Evolutionary conservation across 257 asterid genomes (phyloP).

Genomic region (Solanum chiquidenum): DNA sequence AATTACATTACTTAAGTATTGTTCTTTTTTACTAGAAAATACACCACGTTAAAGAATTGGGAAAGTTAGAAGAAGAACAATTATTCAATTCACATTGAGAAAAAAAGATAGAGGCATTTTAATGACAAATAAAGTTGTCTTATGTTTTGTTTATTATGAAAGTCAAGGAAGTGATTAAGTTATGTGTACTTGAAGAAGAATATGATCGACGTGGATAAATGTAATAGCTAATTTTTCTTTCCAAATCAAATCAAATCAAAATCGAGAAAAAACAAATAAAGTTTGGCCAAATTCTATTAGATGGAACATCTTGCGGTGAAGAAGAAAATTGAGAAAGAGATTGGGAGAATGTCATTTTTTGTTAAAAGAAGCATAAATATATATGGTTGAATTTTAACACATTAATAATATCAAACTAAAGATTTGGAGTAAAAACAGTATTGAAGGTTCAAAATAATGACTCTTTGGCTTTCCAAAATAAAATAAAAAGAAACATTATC

Average conservation of each 20-base stretch:
- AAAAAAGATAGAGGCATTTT: background rate
- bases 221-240: background rate
- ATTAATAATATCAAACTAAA: background rate
- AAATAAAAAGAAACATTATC: background rate
- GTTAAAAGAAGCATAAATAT: background rate
- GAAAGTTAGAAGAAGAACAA: background rate
- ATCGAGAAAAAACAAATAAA: background rate
- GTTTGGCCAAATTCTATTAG: background rate
- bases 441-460: background rate
- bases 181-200: background rate
- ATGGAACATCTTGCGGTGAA: background rate
- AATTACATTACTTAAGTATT: background rate
- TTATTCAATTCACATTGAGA: background rate
- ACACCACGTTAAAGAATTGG: background rate
- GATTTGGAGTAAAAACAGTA: background rate
- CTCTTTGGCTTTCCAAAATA: background rate
- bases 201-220: background rate
- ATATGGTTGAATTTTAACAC: background rate
- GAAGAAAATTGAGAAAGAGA: background rate
- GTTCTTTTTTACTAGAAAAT: background rate
- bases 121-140: background rate
- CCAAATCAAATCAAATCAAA: background rate
- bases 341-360: background rate
- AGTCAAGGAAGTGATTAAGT: background rate
- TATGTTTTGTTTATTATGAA: background rate